Conservation (phyloP, 331 rosid genomes). For the Rosa hybrid region DNA sequence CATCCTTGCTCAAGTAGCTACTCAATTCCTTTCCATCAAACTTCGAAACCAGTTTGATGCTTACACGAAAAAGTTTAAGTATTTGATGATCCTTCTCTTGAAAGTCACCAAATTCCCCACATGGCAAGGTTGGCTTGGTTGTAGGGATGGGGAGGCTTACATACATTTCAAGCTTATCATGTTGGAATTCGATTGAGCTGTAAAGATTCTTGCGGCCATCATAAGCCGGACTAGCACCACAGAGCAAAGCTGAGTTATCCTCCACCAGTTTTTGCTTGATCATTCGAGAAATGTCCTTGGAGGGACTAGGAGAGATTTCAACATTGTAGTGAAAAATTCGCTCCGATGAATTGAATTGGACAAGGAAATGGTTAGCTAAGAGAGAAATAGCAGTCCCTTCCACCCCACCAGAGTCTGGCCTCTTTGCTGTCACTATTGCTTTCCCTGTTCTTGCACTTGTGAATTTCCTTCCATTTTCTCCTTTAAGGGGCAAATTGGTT, state of each 20-base stretch:
- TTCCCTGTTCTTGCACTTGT: slow-evolving; percentile 48
- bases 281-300: slow-evolving; percentile 75
- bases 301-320: slow-evolving; percentile 85
- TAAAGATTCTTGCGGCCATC: slow-evolving; percentile 94
- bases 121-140: slow-evolving; percentile 36
- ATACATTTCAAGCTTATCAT: slow-evolving; percentile 80
- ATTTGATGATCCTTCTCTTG: slow-evolving; percentile 51
- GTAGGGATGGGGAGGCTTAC: slow-evolving; percentile 70
- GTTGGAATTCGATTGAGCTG: slow-evolving; percentile 76
- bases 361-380: slow-evolving; percentile 94
- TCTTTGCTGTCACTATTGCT: slow-evolving; percentile 64
- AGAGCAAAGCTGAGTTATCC: slow-evolving; percentile 62
- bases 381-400: slow-evolving; percentile 82
- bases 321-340: slow-evolving; percentile 91
- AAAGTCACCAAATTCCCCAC: slow-evolving; percentile 40
- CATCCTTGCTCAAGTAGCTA: slow-evolving; percentile 74
- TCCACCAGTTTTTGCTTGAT: slow-evolving; percentile 76
- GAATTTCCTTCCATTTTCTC: slow-evolving; percentile 50
- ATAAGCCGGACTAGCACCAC: slow-evolving; percentile 75
- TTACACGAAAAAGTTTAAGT: slow-evolving; percentile 68
- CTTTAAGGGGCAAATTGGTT: slow-evolving; percentile 37
- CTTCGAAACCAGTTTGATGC: slow-evolving; percentile 79
- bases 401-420: slow-evolving; percentile 96
- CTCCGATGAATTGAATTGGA: slow-evolving; percentile 67
- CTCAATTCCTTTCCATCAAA: slow-evolving; percentile 68